phyloP scores from a whole-genome alignment of 139 green algal genomes.

The Closterium sp. region DNA sequence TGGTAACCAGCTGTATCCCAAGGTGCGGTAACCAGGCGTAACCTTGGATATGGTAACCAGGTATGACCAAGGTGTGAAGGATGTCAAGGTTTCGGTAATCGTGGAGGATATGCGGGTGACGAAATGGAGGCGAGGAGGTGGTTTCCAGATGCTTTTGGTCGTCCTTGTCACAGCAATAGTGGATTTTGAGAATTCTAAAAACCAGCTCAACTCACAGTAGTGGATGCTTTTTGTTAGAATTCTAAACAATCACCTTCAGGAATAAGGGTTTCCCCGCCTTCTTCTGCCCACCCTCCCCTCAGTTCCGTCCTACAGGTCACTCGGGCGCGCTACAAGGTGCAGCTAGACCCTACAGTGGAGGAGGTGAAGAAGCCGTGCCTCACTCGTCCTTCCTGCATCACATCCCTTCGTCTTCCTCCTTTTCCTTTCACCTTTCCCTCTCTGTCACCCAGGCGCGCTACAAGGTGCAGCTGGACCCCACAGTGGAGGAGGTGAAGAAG shows the following conservation, averaged over 20 bases:
- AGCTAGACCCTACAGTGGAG: not conserved
- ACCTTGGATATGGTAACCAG: too few relatives aligned
- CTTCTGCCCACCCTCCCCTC: not conserved
- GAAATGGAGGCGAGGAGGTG: not conserved
- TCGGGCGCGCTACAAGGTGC: not conserved
- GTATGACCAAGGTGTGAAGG: too few relatives aligned
- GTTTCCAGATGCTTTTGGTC: too few relatives aligned
- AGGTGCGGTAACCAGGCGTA: too few relatives aligned
- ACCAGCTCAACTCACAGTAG: not conserved
- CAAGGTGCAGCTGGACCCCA: conserved; percentile 95
- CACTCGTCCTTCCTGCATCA: not conserved
- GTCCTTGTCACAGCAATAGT: too few relatives aligned
- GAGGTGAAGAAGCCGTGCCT: not conserved
- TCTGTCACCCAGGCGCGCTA: conserved; percentile 61
- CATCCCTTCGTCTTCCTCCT: not conserved
- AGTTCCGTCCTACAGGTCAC: not conserved
- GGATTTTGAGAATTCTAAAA: too few relatives aligned
- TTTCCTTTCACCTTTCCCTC: not conserved
- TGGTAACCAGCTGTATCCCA: not conserved
- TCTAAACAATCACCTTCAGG: not conserved
- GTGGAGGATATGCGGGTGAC: too few relatives aligned
- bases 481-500: conserved; percentile 97
- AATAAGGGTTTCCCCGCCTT: not conserved
- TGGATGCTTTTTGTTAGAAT: not conserved
- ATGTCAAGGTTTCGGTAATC: not conserved